Evolutionary conservation across 163 green algal species (phyloP), one percentile per base, ranked within the genome.

Genomic region (Volvox carteri): DNA sequence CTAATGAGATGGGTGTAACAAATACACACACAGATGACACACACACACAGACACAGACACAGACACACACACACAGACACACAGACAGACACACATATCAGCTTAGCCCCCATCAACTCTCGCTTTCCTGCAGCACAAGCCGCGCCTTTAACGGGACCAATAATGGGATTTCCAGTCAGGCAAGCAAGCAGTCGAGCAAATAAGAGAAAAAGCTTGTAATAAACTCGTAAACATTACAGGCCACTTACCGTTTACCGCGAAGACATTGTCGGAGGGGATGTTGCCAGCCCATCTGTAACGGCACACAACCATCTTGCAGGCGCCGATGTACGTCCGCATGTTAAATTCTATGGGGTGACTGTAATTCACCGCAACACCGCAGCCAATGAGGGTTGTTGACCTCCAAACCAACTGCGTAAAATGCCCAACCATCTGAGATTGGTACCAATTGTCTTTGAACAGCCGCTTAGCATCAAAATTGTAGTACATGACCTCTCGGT

Each of bases 221-320:
- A n/a, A n/a, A n/a, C n/a, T n/a, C n/a, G n/a, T n/a, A n/a, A n/a
- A n/a, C n/a, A n/a, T n/a, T n/a, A n/a, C n/a, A n/a, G n/a, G n/a
- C n/a, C 54, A 65, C 70, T 78, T 39, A 84, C 75, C 75, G 75
- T 84, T 84, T 30, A 35, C 70, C 16, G 30, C 2, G 46, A 84
- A 84, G n/a, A 52, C 14, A 30, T 23, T 35, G 50, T 84, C 50
- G 33, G 4, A 35, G 35, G 76, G 33, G 6, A 85, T 28, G 33
- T 85, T 85, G 35, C 76, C 76, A 41, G 19, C 39, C 4, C 37
- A 21, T 5, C 9, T 16, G 33, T 70, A 85, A 0, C 52, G 76
- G 33, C 76, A 85, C 0, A 85, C 76, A 19, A 85, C 21, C 33
- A 85, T 33, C 75, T 84, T 85, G 76, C 52, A 56, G 54, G 33